Conservation (phyloP, 257 asterid genomes). For the Catharanthus roseus region DNA sequence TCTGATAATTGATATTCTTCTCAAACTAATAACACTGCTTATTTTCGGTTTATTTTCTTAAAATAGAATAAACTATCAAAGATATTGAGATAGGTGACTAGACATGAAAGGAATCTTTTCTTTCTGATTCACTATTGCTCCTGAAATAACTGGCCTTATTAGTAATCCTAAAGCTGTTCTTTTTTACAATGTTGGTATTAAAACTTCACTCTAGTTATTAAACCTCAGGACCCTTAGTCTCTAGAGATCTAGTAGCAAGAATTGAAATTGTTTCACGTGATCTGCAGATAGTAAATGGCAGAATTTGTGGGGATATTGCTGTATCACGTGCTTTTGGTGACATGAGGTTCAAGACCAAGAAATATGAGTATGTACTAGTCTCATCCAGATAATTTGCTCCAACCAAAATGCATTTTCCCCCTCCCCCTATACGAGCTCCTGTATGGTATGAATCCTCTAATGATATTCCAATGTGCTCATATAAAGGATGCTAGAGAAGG, state of each 20-base stretch:
- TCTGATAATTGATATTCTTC: neutral
- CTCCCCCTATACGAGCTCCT: neutral
- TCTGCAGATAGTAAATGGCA: slow-evolving; percentile 70
- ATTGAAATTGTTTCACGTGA: slow-evolving; percentile 1
- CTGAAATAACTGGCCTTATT: neutral
- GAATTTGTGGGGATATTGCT: slow-evolving; percentile 91
- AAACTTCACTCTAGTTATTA: neutral
- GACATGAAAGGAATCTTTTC: neutral
- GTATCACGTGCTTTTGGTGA: slow-evolving; percentile 99
- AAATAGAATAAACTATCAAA: neutral
- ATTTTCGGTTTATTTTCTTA: too few species aligned
- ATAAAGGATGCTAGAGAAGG: slow-evolving; percentile 81
- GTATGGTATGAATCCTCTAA: neutral
- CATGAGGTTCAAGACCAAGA: slow-evolving; percentile 75
- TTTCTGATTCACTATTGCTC: neutral
- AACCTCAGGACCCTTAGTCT: neutral
- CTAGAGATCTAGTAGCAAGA: neutral
- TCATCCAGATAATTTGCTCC: slow-evolving; percentile 10
- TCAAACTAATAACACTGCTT: neutral
- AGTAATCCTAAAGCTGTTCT: neutral
- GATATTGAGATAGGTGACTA: neutral
- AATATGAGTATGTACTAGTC: slow-evolving; percentile 49
- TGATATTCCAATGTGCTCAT: slow-evolving; percentile 1
- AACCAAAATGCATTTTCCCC: neutral
- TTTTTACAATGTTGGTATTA: neutral